Conservation (phyloP, 257 asterid genomes). For the Ilex asprella region DNA sequence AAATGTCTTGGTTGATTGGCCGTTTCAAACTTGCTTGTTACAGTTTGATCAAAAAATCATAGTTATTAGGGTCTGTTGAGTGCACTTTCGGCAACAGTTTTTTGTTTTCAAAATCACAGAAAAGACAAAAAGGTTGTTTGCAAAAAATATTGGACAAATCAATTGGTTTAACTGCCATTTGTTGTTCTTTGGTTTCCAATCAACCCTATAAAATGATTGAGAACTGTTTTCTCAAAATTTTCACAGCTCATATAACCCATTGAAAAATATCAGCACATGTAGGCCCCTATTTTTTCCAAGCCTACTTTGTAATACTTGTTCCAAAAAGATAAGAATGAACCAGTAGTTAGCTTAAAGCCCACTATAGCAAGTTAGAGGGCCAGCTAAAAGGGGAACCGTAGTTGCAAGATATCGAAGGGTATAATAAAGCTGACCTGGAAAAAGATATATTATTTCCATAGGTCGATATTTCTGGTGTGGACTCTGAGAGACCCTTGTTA, state of each 20-base stretch:
- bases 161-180: too few species aligned
- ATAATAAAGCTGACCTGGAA: constrained; percentile 41
- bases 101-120: too few species aligned
- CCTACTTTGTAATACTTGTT: background rate
- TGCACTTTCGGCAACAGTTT: too few species aligned
- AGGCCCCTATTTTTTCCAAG: background rate
- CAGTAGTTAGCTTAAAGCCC: background rate
- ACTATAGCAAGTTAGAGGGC: background rate
- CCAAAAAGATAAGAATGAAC: background rate
- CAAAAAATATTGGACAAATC: too few species aligned
- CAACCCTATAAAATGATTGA: too few species aligned
- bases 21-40: too few species aligned
- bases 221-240: too few species aligned
- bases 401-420: background rate
- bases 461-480: constrained; percentile 59
- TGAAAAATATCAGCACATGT: background rate
- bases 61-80: too few species aligned
- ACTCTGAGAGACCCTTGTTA: constrained; percentile 39
- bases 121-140: too few species aligned
- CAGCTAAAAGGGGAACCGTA: background rate
- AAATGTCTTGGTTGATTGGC: too few species aligned
- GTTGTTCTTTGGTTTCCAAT: too few species aligned
- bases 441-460: constrained; percentile 40
- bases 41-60: too few species aligned
- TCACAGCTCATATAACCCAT: background rate